Conservation (phyloP, 176 grass and related monocot species). For the bread wheat (Triticum aestivum) region IWGSC_CS_RefSeq_v2.1 NC_057801.1:768679072-768679571, state of each 20-base stretch:
- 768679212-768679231: not conserved
- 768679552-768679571: not conserved
- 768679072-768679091: no score
- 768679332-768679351: not conserved
- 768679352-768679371: not conserved
- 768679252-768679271: not conserved
- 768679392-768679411: not conserved
- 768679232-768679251: not conserved
- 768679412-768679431: not conserved
- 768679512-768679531: no score
- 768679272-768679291: not conserved
- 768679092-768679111: no score
- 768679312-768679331: not conserved
- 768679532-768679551: no score
- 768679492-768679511: not conserved
- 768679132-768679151: no score
- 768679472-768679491: not conserved
- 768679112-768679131: no score
- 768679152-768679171: no score
- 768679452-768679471: not conserved
- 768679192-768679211: no score
- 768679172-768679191: no score
- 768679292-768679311: not conserved
- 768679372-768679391: not conserved
- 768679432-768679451: not conserved